These are phyloP conservation scores for Umbellularia californica DNA, from an alignment of 164 flowering plant genomes.

Conservation along the genomic window DNA sequence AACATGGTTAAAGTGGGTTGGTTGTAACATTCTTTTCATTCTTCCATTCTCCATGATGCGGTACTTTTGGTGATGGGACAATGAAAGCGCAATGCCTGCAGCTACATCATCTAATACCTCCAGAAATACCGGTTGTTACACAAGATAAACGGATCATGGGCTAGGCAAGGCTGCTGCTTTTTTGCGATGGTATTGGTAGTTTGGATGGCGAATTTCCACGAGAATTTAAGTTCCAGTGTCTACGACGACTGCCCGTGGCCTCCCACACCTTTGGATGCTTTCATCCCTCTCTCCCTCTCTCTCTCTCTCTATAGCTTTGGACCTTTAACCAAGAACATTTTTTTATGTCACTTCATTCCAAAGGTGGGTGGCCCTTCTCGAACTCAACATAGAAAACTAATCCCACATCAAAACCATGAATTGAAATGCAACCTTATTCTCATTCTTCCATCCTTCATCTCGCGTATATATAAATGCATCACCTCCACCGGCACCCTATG, in stretches of 20 bases:
- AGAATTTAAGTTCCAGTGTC: conserved; percentile 67
- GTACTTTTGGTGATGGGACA: conserved; percentile 8
- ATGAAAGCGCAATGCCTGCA: conserved; percentile 48
- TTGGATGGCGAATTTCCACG: conserved; percentile 38
- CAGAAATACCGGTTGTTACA: conserved; percentile 43
- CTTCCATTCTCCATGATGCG: too few relatives aligned
- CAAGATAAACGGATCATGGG: conserved; percentile 24
- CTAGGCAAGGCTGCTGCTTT: neutral
- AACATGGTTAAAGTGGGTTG: too few relatives aligned
- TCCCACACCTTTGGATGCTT: neutral
- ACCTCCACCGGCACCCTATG: neutral
- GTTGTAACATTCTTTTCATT: too few relatives aligned
- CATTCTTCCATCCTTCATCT: neutral
- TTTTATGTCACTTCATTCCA: neutral
- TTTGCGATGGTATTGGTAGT: conserved; percentile 28
- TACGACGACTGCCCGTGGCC: neutral
- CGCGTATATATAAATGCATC: neutral
- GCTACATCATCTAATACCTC: conserved; percentile 29
- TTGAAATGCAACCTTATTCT: conserved; percentile 5
- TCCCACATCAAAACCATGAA: conserved; percentile 8
- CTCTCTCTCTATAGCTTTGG: neutral
- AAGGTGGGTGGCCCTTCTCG: conserved; percentile 7
- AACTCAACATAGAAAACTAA: neutral
- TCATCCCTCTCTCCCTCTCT: neutral
- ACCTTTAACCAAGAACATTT: neutral